Evolutionary conservation across 2,329 filamentous ascomycete species (phyloP).

Genomic region (Apiospora marii): DNA sequence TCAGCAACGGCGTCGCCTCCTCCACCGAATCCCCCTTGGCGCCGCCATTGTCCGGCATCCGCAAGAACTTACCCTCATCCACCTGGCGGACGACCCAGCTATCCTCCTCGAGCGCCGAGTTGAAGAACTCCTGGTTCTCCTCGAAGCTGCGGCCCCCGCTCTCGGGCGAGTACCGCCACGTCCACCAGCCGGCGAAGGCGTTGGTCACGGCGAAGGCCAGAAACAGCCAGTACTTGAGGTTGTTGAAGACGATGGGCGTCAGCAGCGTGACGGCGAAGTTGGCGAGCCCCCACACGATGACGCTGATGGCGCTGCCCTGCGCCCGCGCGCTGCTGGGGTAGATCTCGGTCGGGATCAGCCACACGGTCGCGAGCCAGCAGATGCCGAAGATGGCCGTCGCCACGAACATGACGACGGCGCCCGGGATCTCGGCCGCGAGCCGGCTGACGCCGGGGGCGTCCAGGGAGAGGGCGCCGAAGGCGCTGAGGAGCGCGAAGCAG

Average conservation of each 20-base stretch:
- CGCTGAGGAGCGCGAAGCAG: slow-evolving; percentile 58
- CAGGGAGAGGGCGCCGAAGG: slow-evolving; percentile 58
- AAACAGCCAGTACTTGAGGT: slow-evolving; percentile 65
- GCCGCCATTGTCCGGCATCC: slow-evolving; percentile 33
- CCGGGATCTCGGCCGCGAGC: slow-evolving; percentile 55
- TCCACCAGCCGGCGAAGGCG: slow-evolving; percentile 61
- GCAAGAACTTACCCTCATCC: slow-evolving; percentile 55
- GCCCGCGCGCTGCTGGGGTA: slow-evolving; percentile 62
- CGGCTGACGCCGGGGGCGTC: slow-evolving; percentile 48
- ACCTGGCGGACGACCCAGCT: slow-evolving; percentile 63
- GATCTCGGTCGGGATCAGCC: slow-evolving; percentile 67
- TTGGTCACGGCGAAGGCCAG: slow-evolving; percentile 64
- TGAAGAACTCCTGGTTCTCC: slow-evolving; percentile 67
- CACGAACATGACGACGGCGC: slow-evolving; percentile 60
- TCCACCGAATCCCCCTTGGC: slow-evolving; percentile 10
- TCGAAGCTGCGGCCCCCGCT: slow-evolving; percentile 66
- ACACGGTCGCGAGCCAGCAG: slow-evolving; percentile 65
- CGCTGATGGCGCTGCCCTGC: slow-evolving; percentile 61
- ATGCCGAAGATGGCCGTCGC: slow-evolving; percentile 68
- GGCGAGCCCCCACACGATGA: slow-evolving; percentile 63
- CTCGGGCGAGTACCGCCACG: slow-evolving; percentile 59
- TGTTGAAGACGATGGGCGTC: slow-evolving; percentile 67
- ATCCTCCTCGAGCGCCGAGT: slow-evolving; percentile 56
- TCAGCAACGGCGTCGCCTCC: slow-evolving; percentile 18
- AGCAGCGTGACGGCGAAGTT: slow-evolving; percentile 66